These are phyloP conservation scores for Fragaria iinumae DNA, from an alignment of 306 rosid genomes.

Conservation along the genomic window DNA sequence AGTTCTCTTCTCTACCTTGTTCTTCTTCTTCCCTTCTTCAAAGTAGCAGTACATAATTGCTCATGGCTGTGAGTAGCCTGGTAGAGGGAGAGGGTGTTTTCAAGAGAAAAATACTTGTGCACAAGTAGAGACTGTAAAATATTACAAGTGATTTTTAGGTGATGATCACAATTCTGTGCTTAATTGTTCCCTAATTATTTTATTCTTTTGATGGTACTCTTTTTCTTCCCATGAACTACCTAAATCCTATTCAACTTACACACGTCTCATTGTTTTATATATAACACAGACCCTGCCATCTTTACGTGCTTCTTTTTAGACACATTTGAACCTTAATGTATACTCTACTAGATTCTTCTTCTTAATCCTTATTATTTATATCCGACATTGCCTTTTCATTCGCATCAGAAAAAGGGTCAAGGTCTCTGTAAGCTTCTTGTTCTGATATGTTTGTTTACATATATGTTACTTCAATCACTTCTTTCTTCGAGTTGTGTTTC, in stretches of 20 bases:
- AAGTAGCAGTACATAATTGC: too few relatives aligned
- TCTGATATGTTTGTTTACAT: constrained; percentile 18
- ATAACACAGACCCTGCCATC: constrained; percentile 35
- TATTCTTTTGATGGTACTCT: constrained; percentile 12
- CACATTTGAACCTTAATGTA: constrained; percentile 13
- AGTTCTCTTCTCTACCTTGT: too few relatives aligned
- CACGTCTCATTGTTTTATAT: constrained; percentile 31
- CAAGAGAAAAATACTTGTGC: too few relatives aligned
- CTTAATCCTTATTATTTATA: constrained; percentile 37
- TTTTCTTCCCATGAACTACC: constrained; percentile 54
- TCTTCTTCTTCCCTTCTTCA: too few relatives aligned
- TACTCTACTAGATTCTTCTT: constrained; percentile 1
- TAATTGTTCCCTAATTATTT: not conserved
- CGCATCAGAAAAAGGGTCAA: constrained; percentile 32
- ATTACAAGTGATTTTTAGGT: too few relatives aligned
- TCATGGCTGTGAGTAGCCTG: too few relatives aligned
- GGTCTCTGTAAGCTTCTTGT: constrained; percentile 34
- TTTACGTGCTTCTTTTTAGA: constrained; percentile 48
- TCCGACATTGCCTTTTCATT: constrained; percentile 38
- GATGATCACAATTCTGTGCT: too few relatives aligned
- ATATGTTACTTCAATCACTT: not conserved
- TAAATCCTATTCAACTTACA: constrained; percentile 42
- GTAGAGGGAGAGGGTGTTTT: too few relatives aligned
- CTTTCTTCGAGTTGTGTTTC: not conserved
- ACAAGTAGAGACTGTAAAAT: too few relatives aligned